Evolutionary conservation across 129 eudicot genomes (phyloP).

Genomic region (Dittrichia graveolens): DNA sequence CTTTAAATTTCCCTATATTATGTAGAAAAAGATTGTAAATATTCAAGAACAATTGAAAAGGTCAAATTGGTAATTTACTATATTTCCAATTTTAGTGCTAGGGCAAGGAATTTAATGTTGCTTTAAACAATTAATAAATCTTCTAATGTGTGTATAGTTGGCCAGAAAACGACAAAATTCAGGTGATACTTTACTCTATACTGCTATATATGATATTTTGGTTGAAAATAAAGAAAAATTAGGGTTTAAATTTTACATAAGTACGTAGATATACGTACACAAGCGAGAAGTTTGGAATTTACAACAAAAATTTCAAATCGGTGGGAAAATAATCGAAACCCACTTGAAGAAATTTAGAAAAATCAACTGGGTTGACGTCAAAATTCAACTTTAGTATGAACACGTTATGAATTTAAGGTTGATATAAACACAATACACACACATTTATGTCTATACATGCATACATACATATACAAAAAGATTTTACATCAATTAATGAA

Average conservation of each 20-base stretch:
- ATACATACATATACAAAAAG: neutral
- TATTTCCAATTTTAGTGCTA: too few relatives aligned
- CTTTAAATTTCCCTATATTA: too few relatives aligned
- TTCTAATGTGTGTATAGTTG: too few relatives aligned
- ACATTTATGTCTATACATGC: neutral
- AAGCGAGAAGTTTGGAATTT: constrained; percentile 18
- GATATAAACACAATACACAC: neutral
- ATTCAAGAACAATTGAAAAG: too few relatives aligned
- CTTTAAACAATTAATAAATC: too few relatives aligned
- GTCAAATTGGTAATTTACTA: too few relatives aligned
- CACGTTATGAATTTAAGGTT: neutral
- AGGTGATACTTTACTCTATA: too few relatives aligned
- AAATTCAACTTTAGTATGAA: constrained; percentile 18
- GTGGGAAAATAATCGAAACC: neutral
- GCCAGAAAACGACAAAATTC: too few relatives aligned
- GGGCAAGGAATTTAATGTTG: too few relatives aligned
- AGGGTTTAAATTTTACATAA: too few relatives aligned
- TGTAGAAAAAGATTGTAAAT: too few relatives aligned
- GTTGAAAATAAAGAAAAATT: neutral
- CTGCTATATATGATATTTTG: neutral
- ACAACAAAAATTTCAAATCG: neutral
- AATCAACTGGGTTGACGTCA: neutral
- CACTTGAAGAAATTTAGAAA: constrained; percentile 16
- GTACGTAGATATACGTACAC: neutral
- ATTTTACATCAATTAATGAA: too few relatives aligned